These are phyloP conservation scores for Schizothecium vesticola DNA, from an alignment of 495 filamentous ascomycete genomes.

Conservation along the genomic window DNA sequence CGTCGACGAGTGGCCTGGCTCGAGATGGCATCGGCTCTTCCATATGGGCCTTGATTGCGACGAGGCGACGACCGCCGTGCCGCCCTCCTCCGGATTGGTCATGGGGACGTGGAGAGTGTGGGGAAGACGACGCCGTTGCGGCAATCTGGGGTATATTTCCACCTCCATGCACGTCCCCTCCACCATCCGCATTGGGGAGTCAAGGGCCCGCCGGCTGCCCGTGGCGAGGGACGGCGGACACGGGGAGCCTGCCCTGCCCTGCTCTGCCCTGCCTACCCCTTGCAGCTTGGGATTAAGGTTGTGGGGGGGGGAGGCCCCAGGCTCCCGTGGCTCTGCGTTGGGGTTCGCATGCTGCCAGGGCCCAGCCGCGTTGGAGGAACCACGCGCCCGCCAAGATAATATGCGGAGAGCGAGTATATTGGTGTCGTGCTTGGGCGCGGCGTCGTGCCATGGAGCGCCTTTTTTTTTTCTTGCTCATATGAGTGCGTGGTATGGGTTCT, in stretches of 20 bases:
- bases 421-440: conserved; percentile 14
- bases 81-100: conserved; percentile 24
- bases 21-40: conserved; percentile 30
- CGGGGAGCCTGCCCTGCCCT: not conserved
- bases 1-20: conserved; percentile 25
- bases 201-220: not conserved
- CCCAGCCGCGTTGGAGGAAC: conserved; percentile 23
- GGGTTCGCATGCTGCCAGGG: conserved; percentile 7
- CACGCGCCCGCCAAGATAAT: conserved; percentile 16
- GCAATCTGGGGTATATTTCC: conserved; percentile 28
- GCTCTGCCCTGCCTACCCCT: conserved; percentile 8
- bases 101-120: conserved; percentile 24
- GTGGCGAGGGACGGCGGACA: not conserved
- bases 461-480: not conserved
- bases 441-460: conserved; percentile 12
- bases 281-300: conserved; percentile 16
- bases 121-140: conserved; percentile 20
- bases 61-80: conserved; percentile 25
- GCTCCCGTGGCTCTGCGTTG: conserved; percentile 1
- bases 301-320: conserved; percentile 9
- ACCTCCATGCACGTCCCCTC: conserved; percentile 22
- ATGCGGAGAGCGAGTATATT: conserved; percentile 17
- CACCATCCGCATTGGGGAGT: conserved; percentile 7
- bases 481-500: not conserved
- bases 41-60: conserved; percentile 35